Conservation (phyloP, 2,329 filamentous ascomycete species). For the Colletotrichum tropicicola region DNA sequence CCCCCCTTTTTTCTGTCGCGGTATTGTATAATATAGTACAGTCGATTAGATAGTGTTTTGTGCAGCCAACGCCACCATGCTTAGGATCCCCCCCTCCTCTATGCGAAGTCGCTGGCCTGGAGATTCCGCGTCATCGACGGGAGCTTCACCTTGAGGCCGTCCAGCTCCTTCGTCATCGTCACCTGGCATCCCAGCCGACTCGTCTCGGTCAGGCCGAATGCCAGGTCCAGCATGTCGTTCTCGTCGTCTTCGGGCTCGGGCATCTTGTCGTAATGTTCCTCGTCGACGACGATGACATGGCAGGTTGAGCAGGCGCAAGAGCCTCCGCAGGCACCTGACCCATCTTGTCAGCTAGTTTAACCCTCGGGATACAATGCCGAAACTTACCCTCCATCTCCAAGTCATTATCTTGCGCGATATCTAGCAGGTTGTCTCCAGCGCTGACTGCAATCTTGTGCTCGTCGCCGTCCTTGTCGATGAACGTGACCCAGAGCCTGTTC, state of each 20-base stretch:
- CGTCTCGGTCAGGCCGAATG: conserved; percentile 90
- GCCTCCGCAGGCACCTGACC: conserved; percentile 84
- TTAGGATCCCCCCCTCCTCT: conserved; percentile 19
- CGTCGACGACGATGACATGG: conserved; percentile 84
- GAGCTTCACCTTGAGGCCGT: conserved; percentile 85
- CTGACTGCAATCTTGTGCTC: conserved; percentile 81
- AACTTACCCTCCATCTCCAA: conserved; percentile 90
- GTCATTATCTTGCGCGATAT: conserved; percentile 94
- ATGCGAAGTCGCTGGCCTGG: conserved; percentile 90
- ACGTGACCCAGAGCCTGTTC: conserved; percentile 83
- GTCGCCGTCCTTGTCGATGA: conserved; percentile 89
- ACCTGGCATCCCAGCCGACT: conserved; percentile 88
- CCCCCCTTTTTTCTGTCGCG: neutral
- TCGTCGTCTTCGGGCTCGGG: conserved; percentile 81
- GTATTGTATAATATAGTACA: conserved; percentile 29
- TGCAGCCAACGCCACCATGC: conserved; percentile 20
- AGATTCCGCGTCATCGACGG: conserved; percentile 95
- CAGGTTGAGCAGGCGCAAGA: conserved; percentile 94
- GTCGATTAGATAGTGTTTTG: conserved; percentile 15
- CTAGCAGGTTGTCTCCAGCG: conserved; percentile 90
- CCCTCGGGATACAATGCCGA: neutral
- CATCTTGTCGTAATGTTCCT: conserved; percentile 80
- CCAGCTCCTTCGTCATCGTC: conserved; percentile 87
- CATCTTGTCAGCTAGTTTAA: conserved; percentile 33
- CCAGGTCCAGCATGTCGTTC: conserved; percentile 91